Evolutionary conservation across 2,329 filamentous ascomycete species (phyloP).

Genomic region (Periconia sp.): DNA sequence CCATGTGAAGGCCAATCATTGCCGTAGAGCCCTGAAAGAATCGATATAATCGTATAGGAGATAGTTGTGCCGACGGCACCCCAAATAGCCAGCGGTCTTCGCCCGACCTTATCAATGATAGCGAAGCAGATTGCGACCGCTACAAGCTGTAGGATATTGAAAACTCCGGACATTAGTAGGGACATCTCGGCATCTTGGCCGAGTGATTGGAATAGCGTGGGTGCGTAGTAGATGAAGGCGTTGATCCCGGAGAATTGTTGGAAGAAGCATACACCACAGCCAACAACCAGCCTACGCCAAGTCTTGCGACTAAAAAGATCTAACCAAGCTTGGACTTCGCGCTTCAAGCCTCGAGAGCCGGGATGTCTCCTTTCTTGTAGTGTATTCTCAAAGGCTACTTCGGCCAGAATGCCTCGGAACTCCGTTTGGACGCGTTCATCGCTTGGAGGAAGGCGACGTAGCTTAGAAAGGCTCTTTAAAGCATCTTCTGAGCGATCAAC

Average conservation of each 20-base stretch:
- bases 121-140: constrained; percentile 12
- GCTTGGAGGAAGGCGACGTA: no score
- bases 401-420: no score
- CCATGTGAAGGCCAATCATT: constrained; percentile 5
- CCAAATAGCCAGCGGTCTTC: constrained; percentile 17
- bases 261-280: no score
- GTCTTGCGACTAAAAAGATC: no score
- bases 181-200: constrained; percentile 51
- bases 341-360: no score
- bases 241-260: constrained; percentile 49
- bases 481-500: constrained; percentile 64
- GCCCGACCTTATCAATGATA: constrained; percentile 16
- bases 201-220: constrained; percentile 51
- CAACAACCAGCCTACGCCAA: no score
- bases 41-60: no score
- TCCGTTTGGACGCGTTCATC: no score
- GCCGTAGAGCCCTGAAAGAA: constrained; percentile 18
- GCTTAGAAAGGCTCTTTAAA: no score
- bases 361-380: no score
- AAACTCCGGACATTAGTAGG: constrained; percentile 12
- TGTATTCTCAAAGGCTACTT: no score
- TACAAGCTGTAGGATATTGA: constrained; percentile 10
- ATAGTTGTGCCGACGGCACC: constrained; percentile 26
- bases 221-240: constrained; percentile 64
- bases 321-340: no score